Evolutionary conservation across 2,329 filamentous ascomycete genomes (phyloP), one percentile per base, ranked within the genome.

Genomic region (Lizonia empirigonia): DNA sequence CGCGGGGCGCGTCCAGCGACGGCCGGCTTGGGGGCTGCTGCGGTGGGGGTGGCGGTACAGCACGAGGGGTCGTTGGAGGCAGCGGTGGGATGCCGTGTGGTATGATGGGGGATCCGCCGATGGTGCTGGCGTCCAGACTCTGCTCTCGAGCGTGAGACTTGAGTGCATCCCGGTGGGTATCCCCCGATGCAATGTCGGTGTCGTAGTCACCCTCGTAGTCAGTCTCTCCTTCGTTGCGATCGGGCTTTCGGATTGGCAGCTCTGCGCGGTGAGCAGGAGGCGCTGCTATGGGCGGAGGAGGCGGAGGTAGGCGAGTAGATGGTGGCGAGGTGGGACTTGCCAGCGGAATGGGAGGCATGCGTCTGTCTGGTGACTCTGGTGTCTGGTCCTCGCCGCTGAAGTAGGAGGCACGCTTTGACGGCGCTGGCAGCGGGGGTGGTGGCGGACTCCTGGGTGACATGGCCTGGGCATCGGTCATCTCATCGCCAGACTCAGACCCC

Each of bases 191-290:
- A 68, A 97, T 97, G 70, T 97, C 94, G 6, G 94, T 97, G 64
- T 97, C 94, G 70, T 97, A 97, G 68, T 97, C 94, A 6, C 93
- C 94, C 69, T 99, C 94, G 67, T 97, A 97, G 68, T 97, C 93
- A 0, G 91, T 95, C 26, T 91, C 82, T 65, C 95, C 91, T 52
- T 89, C 90, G 52, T 88, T 87, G 20, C 85, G 86, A 12, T 87
- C 86, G 32, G 82, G 76, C 18, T 60, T 67, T 40, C 58, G 64
- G 13, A 64, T 52, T 3, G 65, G 60, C 18, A 56, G 62, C 15
- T 74, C 71, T 22, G 58, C 60, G 24, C 71, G 69, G n/a, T 74
- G 69, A 44, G 65, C 71, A n/a, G 70, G 69, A 36, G 73, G 71
- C 10, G 69, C 69, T 20, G 65, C 63, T 19, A 66, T 67, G 9